These are phyloP conservation scores for Dipteronia sinensis DNA, from an alignment of 345 rosid genomes.

Conservation along the genomic window DNA sequence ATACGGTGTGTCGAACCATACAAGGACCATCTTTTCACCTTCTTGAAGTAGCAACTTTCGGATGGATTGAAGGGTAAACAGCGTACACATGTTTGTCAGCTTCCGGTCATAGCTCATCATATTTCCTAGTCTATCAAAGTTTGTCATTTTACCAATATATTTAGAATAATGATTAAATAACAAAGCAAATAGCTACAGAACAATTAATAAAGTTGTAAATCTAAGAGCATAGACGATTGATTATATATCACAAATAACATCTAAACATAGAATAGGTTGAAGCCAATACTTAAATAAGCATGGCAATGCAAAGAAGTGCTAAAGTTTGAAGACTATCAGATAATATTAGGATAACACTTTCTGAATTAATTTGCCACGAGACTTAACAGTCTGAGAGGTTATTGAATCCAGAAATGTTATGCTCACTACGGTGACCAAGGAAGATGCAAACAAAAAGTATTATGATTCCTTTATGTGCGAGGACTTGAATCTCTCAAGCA, in stretches of 20 bases:
- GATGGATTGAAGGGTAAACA: constrained; percentile 85
- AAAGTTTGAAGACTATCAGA: no score
- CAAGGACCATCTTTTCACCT: constrained; percentile 94
- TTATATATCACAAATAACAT: background rate
- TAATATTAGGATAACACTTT: background rate
- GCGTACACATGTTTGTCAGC: constrained; percentile 79
- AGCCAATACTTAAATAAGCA: background rate
- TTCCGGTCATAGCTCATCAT: constrained; percentile 61
- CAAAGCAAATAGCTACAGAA: constrained; percentile 13
- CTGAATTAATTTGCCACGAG: background rate
- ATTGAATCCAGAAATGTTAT: background rate
- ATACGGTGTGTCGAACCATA: constrained; percentile 93
- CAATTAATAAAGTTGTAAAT: background rate
- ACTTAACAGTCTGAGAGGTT: background rate
- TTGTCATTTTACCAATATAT: constrained; percentile 15
- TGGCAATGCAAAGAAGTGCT: no score
- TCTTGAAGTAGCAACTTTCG: constrained; percentile 91
- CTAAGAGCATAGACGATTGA: background rate
- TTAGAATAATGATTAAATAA: constrained; percentile 10
- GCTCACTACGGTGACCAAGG: background rate
- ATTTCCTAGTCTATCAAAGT: constrained; percentile 54
- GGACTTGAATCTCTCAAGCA: background rate
- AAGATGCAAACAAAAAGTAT: background rate
- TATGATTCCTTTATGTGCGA: background rate
- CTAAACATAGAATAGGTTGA: background rate